Conservation (phyloP, 192 early-diverging fungal species). For the Phycomyces nitens region DNA sequence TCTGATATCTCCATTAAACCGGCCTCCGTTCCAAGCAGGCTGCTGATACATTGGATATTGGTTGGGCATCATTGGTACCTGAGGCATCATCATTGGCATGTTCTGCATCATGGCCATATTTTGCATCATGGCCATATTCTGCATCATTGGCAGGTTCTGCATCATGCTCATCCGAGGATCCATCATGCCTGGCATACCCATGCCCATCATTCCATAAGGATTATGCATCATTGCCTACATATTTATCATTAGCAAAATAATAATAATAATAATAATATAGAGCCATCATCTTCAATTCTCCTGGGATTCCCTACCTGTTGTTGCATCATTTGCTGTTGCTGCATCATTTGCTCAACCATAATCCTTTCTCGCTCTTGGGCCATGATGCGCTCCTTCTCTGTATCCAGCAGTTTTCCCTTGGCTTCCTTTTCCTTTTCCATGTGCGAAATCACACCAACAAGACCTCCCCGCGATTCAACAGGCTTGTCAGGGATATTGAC, state of each 20-base stretch:
- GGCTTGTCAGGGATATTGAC: too few relatives aligned
- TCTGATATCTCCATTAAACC: background rate
- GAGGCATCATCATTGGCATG: slow-evolving; percentile 2
- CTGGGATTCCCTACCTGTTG: background rate
- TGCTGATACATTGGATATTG: background rate
- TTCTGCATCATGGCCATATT: background rate
- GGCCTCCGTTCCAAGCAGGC: background rate
- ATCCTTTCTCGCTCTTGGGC: background rate
- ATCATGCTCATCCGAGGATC: background rate
- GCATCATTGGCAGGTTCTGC: background rate
- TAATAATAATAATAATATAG: too few relatives aligned
- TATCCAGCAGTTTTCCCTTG: too few relatives aligned
- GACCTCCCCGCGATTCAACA: too few relatives aligned
- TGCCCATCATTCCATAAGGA: background rate
- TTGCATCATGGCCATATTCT: background rate
- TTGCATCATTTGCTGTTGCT: background rate
- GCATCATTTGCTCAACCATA: background rate
- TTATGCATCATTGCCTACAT: background rate
- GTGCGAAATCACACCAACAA: too few relatives aligned
- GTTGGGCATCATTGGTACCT: background rate
- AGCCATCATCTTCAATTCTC: too few relatives aligned
- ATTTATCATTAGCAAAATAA: too few relatives aligned
- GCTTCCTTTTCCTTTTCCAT: too few relatives aligned
- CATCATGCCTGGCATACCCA: background rate
- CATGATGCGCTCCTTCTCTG: background rate